Percentiles rank a stretch among this genome's conserved stretches.
These are phyloP conservation scores for Chlorophyllum brunneum DNA, from an alignment of 768 basidiomycete species.

Conservation along the genomic window DNA sequence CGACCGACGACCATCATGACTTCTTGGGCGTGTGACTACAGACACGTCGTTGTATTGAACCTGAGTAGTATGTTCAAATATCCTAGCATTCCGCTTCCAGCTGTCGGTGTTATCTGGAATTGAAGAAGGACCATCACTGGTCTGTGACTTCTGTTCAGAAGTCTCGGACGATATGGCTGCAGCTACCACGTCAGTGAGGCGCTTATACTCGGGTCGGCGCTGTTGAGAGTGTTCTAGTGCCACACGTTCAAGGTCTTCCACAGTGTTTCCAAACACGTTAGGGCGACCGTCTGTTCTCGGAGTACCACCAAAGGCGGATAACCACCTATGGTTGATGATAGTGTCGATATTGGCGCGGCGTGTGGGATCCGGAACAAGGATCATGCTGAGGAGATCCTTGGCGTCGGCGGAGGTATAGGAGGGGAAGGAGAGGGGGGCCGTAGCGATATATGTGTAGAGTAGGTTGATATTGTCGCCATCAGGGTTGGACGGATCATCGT, in stretches of 20 bases:
- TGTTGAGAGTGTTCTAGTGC: conserved; percentile 84
- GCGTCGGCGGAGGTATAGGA: conserved; percentile 87
- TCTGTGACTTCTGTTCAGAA: conserved; percentile 16
- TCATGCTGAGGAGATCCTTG: conserved; percentile 77
- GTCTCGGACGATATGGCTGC: conserved; percentile 8
- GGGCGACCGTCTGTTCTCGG: conserved; percentile 27
- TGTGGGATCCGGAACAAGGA: conserved; percentile 92
- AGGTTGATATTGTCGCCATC: conserved; percentile 99
- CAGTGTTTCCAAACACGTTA: conserved; percentile 58
- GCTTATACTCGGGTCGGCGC: conserved; percentile 78
- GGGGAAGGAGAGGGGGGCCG: conserved; percentile 95
- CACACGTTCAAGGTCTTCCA: conserved; percentile 73
- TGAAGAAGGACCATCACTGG: conserved; percentile 4
- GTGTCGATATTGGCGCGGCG: conserved; percentile 69
- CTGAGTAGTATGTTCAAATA: conserved; percentile 89
- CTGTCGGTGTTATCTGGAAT: conserved; percentile 45
- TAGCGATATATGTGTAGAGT: conserved; percentile 97
- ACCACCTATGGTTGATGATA: conserved; percentile 90
- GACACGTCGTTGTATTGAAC: conserved; percentile 90
- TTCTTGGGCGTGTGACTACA: conserved; percentile 26
- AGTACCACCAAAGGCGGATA: conserved; percentile 54
- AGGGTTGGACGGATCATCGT: conserved; percentile 97
- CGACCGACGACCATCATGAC: conserved; percentile 21
- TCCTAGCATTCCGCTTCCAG: conserved; percentile 34
- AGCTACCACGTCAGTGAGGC: conserved; percentile 31